phyloP scores from a whole-genome alignment of 2,329 filamentous ascomycete genomes.

The Pyrenophora teres region DNA sequence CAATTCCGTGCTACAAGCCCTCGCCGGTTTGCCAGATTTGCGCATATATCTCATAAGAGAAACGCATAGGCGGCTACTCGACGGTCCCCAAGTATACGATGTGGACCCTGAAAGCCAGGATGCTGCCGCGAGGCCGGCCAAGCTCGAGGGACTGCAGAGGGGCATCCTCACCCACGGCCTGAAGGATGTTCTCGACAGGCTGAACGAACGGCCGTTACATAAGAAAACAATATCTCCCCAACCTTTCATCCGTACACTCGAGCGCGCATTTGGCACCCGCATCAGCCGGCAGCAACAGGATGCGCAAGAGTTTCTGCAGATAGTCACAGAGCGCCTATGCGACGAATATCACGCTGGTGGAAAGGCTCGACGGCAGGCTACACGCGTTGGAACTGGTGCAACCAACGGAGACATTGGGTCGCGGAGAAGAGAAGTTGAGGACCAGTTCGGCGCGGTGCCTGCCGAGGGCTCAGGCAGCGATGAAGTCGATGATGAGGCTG shows the following conservation, averaged over 20 bases:
- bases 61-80: slow-evolving; percentile 79
- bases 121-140: slow-evolving; percentile 51
- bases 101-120: slow-evolving; percentile 57
- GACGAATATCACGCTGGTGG: slow-evolving; percentile 91
- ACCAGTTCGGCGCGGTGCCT: slow-evolving; percentile 27
- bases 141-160: slow-evolving; percentile 68
- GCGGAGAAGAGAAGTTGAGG: slow-evolving; percentile 30
- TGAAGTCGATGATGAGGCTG: slow-evolving; percentile 40
- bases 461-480: slow-evolving; percentile 29
- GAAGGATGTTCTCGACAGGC: slow-evolving; percentile 87
- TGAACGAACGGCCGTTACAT: slow-evolving; percentile 92
- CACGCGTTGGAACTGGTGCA: slow-evolving; percentile 28
- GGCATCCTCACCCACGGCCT: slow-evolving; percentile 84
- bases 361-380: slow-evolving; percentile 68
- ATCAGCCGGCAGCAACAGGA: slow-evolving; percentile 97
- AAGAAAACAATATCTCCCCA: slow-evolving; percentile 90
- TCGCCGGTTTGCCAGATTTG: slow-evolving; percentile 87
- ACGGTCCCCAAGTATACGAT: slow-evolving; percentile 76
- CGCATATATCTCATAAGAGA: slow-evolving; percentile 91
- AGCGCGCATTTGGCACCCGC: slow-evolving; percentile 83
- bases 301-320: slow-evolving; percentile 94
- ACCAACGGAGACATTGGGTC: slow-evolving; percentile 24
- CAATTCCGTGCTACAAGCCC: slow-evolving; percentile 91
- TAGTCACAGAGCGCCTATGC: slow-evolving; percentile 86
- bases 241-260: slow-evolving; percentile 81